Base-by-base conservation (phyloP, 2,329 filamentous ascomycete species). In the Ophiostoma fasciatum region DNA sequence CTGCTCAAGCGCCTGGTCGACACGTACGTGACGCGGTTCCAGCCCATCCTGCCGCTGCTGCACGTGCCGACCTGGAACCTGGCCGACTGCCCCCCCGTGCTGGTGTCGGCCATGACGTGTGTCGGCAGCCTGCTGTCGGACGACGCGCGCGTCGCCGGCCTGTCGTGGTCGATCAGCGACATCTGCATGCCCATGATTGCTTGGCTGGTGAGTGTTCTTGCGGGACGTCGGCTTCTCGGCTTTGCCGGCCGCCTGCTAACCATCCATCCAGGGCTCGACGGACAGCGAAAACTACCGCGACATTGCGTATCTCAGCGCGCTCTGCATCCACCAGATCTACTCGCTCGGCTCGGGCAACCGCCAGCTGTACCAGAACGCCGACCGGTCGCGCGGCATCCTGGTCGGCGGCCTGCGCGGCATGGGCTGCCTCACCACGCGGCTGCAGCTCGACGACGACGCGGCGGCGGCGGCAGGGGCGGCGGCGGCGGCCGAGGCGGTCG, bases 301-400 rank as follows among this genome's bases (percentile, higher is more conserved):
- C 29, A 45, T 51, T 21, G 43, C 42, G 1, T 53, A 50, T 28
- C 42, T 55, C 0, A 47, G 45, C 13, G 48, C 52, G 1, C 41
- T 52, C 1, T 54, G 51, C 18, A 40, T 55, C 4, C 49, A 54
- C 35, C 51, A 53, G 27, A 51, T 51, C 22, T 54, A 51, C 31
- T 51, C 51, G 7, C 48, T 54, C 4, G 51, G 52, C 13, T 52
- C 51, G 1, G 51, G 51, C 14, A 50, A 52, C 22, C 45, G 49
- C 1, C 43, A 50, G 23, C 41, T 54, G 3, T 53, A 55, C 28
- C 45, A 51, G 22, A 49, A 51, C 19, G 49, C 49, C 1, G 51
- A 52, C 26, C 41, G 50, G 15, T 46, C 48, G 19, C 46, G 51
- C 7, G 50, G 46, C 2, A 48, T 47, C 5, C 36, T 55, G 7